phyloP scores from a whole-genome alignment of 2,329 filamentous ascomycete species.

The Falciphora oryzae region DNA sequence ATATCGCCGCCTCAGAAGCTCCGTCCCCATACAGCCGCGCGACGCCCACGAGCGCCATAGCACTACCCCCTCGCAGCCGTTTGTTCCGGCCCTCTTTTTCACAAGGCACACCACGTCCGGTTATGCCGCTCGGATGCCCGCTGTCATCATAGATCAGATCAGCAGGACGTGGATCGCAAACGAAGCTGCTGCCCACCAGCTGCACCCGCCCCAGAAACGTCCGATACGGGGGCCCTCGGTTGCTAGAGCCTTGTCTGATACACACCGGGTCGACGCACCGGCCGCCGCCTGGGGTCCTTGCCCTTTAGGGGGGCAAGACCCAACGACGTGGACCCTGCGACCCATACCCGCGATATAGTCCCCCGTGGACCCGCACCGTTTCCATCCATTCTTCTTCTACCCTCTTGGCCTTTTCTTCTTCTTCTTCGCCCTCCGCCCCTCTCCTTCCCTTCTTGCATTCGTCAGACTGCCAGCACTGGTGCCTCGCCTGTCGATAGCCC shows the following conservation, averaged over 20 bases:
- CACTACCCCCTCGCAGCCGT: constrained; percentile 1
- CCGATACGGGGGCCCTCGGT: constrained; percentile 30
- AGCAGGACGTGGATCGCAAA: constrained; percentile 44
- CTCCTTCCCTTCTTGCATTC: constrained; percentile 25
- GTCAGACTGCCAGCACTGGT: constrained; percentile 36
- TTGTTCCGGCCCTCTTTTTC: constrained; percentile 1
- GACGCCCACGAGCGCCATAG: background rate
- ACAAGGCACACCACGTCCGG: constrained; percentile 24
- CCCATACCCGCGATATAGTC: constrained; percentile 23
- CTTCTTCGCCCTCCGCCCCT: constrained; percentile 18
- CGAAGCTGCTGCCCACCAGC: constrained; percentile 23
- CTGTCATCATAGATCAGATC: constrained; percentile 46
- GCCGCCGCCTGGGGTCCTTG: constrained; percentile 24
- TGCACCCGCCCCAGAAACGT: constrained; percentile 33
- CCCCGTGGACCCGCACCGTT: constrained; percentile 20
- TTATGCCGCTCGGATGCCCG: constrained; percentile 49
- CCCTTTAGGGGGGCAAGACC: constrained; percentile 29
- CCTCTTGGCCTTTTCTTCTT: constrained; percentile 22
- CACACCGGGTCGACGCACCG: constrained; percentile 29
- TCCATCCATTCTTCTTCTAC: constrained; percentile 14
- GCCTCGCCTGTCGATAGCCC: constrained; percentile 47
- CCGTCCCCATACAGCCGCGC: constrained; percentile 5
- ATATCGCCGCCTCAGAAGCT: constrained; percentile 9
- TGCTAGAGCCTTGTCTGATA: constrained; percentile 33
- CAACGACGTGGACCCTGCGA: constrained; percentile 12